Percentiles rank a stretch among this genome's conserved stretches.
These are phyloP conservation scores for Didymella arachidicola DNA, from an alignment of 2,329 filamentous ascomycete species.

Conservation along the genomic window DNA sequence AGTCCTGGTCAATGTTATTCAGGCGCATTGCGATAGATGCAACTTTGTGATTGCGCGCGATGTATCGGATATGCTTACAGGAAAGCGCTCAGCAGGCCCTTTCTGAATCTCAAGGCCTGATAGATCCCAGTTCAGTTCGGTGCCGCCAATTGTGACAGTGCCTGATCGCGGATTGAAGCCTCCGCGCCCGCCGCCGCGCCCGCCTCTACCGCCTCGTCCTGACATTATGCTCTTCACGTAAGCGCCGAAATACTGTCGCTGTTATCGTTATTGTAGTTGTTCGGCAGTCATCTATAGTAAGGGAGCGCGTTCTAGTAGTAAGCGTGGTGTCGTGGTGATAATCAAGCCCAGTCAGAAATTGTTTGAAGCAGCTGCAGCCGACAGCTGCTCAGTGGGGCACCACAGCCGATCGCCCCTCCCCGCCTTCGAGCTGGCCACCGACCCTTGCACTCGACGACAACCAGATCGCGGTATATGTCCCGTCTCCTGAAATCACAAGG, in stretches of 20 bases:
- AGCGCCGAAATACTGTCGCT: constrained; percentile 1
- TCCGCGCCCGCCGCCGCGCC: constrained; percentile 42
- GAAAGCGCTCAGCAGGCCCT: constrained; percentile 53
- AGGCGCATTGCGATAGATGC: constrained; percentile 7
- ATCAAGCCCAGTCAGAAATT: constrained; percentile 21
- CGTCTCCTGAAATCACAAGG: background rate
- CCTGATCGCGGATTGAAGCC: constrained; percentile 41
- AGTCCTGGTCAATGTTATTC: constrained; percentile 25
- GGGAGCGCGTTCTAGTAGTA: background rate
- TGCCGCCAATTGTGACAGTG: constrained; percentile 53
- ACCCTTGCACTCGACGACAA: background rate
- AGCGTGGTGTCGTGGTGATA: constrained; percentile 6
- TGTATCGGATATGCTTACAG: constrained; percentile 39
- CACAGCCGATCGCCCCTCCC: constrained; percentile 16
- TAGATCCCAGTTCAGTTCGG: constrained; percentile 54
- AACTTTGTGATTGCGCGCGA: constrained; percentile 6
- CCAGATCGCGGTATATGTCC: background rate
- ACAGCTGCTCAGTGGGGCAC: constrained; percentile 34
- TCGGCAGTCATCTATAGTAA: background rate
- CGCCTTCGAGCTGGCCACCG: constrained; percentile 19
- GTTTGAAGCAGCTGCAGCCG: constrained; percentile 21
- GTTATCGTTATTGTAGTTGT: background rate
- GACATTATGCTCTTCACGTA: constrained; percentile 25
- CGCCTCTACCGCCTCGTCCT: constrained; percentile 42
- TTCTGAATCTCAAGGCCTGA: constrained; percentile 51